phyloP scores from a whole-genome alignment of 2,329 filamentous ascomycete genomes.

The Cadophora luteo-olivacea region DNA sequence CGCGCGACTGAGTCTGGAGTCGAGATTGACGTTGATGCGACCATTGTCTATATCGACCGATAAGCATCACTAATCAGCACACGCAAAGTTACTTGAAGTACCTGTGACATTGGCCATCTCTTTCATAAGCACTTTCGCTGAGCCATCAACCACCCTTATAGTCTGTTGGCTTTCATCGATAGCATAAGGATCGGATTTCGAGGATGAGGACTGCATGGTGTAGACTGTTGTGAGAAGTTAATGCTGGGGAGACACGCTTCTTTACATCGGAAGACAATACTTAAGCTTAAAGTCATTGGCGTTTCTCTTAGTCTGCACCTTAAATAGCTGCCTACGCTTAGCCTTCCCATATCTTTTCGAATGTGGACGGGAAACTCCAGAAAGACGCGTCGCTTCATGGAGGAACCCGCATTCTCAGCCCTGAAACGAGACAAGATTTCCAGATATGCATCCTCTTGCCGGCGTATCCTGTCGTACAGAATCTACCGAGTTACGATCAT shows the following conservation, averaged over 20 bases:
- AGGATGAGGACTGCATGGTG: background rate
- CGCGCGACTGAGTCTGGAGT: constrained; percentile 46
- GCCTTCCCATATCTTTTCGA: too few species aligned
- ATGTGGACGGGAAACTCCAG: too few species aligned
- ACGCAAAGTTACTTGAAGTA: background rate
- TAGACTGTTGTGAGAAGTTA: background rate
- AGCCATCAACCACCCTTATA: background rate
- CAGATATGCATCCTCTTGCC: too few species aligned
- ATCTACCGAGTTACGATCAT: background rate
- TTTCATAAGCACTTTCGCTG: background rate
- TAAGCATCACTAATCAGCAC: background rate
- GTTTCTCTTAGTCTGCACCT: too few species aligned
- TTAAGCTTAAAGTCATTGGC: too few species aligned
- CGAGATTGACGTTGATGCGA: constrained; percentile 61
- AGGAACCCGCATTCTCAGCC: too few species aligned
- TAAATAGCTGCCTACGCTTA: too few species aligned
- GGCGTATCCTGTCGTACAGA: too few species aligned
- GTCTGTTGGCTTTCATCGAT: background rate
- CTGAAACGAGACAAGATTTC: too few species aligned
- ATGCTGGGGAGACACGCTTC: background rate
- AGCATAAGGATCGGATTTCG: background rate
- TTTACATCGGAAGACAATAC: background rate
- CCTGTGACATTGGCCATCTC: background rate
- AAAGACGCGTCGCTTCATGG: too few species aligned
- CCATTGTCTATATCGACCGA: constrained; percentile 46